Base-by-base conservation (phyloP, 306 rosid genomes). In the Malus asiatica region DNA sequence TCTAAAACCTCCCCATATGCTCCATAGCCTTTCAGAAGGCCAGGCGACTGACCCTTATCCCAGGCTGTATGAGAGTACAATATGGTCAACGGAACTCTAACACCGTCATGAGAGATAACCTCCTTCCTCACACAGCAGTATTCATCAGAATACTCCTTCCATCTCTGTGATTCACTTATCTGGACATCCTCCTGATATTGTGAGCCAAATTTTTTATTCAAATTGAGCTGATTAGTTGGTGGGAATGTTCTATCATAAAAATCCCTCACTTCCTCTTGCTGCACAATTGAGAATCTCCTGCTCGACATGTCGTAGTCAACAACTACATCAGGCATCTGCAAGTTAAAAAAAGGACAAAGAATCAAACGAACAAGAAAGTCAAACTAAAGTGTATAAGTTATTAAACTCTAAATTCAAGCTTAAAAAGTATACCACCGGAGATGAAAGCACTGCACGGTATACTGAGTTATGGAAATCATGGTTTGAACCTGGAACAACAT, bases 241-340 rank as follows among this genome's bases (percentile, higher is more conserved):
- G 74, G 27, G 70, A 58, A 4, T 68, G 87, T 71, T 59, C 32
- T 79, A 77, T 80, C 84, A 82, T 53, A 79, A 80, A 71, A 75
- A 77, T 78, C 84, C 45, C 44, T 83, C 77, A 92, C 89, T 86
- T 92, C 95, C 79, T 95, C 97, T 89, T 90, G 97, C 79, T 92
- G 96, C 75, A 87, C 88, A 76, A 92, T 69, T 22, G 88, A 86
- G 80, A 84, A 89, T 75, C 80, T 82, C 78, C 82, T 86, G 57
- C 78, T 88, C 42, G 93, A 86, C 92, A 95, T 90, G 86, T 92
- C 88, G 70, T 92, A 95, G 74, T 95, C 97, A 77, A 92, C 93
- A 78, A 95, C 80, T 62, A 89, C 78, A 90, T 92, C 98, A 14
- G 98, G 97, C 91, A 95, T 89, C 98, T 90, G 90, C 80, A 74